Conservation (phyloP, 1,139 yeast species). For the Taiozyma sp. region DNA sequence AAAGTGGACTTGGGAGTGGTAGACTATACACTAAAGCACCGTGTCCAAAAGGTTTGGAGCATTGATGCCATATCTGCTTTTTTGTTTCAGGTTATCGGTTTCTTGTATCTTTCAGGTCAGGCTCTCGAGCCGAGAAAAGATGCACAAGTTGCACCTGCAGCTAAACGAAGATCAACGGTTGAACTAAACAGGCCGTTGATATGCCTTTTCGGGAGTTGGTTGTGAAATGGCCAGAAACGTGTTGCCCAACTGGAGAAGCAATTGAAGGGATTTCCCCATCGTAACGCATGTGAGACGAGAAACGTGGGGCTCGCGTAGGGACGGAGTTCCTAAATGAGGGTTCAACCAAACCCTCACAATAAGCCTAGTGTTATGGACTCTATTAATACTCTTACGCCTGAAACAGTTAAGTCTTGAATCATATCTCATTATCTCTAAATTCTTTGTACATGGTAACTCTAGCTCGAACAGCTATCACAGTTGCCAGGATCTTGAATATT, state of each 20-base stretch:
- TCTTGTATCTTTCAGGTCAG: no score
- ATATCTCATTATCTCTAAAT: neutral
- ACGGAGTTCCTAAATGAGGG: neutral
- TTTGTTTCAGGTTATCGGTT: neutral
- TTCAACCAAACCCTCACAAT: no score
- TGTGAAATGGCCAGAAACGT: neutral
- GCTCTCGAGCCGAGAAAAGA: no score
- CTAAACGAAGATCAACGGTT: neutral
- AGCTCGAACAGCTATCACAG: constrained; percentile 19
- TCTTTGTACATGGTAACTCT: neutral
- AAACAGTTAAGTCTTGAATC: neutral
- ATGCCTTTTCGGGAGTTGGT: neutral
- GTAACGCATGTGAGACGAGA: neutral
- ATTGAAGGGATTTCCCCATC: no score
- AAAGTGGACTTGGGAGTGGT: neutral
- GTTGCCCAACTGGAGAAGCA: no score
- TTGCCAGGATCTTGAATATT: constrained; percentile 14
- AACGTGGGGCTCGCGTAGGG: neutral
- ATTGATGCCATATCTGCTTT: no score
- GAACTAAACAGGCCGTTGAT: neutral
- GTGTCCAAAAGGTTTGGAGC: no score
- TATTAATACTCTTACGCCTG: neutral
- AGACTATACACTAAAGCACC: no score
- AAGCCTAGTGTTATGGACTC: no score
- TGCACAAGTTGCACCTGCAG: neutral